These are phyloP conservation scores for Fusarium pininemorale DNA, from an alignment of 2,329 filamentous ascomycete genomes.

Conservation along the genomic window DNA sequence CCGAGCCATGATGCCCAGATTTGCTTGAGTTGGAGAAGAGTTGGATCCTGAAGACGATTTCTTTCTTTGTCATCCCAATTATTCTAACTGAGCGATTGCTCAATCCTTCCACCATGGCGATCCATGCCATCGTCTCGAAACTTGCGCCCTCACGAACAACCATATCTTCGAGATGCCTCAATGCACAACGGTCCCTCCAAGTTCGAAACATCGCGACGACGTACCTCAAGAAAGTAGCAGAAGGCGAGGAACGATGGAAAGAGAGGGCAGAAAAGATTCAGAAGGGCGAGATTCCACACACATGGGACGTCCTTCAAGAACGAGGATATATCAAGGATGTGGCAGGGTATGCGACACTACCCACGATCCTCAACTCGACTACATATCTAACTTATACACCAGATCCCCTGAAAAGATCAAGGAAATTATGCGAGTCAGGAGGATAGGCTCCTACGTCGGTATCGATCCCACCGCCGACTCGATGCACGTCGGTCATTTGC, in stretches of 20 bases:
- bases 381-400: neutral
- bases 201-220: constrained; percentile 52
- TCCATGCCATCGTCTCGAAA: constrained; percentile 35
- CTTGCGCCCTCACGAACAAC: constrained; percentile 39
- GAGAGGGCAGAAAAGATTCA: constrained; percentile 57
- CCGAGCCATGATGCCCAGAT: constrained; percentile 18
- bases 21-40: constrained; percentile 11
- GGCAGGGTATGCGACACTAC: constrained; percentile 67
- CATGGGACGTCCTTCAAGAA: constrained; percentile 74
- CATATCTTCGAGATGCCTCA: constrained; percentile 38
- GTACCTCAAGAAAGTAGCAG: constrained; percentile 54
- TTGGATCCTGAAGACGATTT: neutral
- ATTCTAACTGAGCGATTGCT: neutral
- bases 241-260: constrained; percentile 59
- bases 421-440: constrained; percentile 69
- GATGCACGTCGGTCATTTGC: constrained; percentile 81
- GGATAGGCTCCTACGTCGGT: constrained; percentile 80
- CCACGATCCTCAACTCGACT: neutral
- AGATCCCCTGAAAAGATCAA: constrained; percentile 64
- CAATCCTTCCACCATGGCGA: constrained; percentile 40
- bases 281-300: constrained; percentile 59
- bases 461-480: constrained; percentile 84
- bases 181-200: constrained; percentile 35
- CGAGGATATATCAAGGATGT: constrained; percentile 78
- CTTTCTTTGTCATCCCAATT: neutral